Evolutionary conservation across 345 rosid genomes (phyloP).

Genomic region (Euphorbia tirucalli): DNA sequence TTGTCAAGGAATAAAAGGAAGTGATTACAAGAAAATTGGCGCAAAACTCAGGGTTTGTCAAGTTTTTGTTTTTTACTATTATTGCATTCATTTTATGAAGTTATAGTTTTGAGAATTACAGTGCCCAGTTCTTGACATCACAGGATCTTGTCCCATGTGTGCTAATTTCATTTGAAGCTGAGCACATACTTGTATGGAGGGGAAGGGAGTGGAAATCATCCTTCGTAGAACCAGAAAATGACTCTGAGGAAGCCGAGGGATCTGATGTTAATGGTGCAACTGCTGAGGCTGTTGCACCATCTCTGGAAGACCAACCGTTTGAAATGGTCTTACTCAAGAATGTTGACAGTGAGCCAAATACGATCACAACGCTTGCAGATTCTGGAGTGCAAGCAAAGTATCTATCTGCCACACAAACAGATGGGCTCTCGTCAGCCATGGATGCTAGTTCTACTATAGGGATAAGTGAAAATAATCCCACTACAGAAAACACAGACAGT

Average conservation of each 20-base stretch:
- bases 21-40: conserved; percentile 80
- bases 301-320: conserved; percentile 30
- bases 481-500: conserved; percentile 1
- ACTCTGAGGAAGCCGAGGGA: conserved; percentile 24
- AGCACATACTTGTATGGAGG: conserved; percentile 84
- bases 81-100: neutral
- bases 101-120: neutral
- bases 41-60: conserved; percentile 79
- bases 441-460: conserved; percentile 18
- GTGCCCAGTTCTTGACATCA: conserved; percentile 11
- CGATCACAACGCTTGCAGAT: conserved; percentile 10
- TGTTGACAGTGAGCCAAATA: neutral
- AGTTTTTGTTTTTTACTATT: conserved; percentile 7
- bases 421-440: neutral
- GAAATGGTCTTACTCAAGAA: conserved; percentile 21
- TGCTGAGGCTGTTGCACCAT: conserved; percentile 9
- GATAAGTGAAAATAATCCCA: conserved; percentile 8
- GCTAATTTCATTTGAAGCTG: conserved; percentile 70
- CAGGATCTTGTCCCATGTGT: conserved; percentile 93
- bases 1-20: conserved; percentile 73
- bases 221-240: conserved; percentile 32
- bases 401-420: conserved; percentile 1
- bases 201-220: conserved; percentile 74
- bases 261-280: conserved; percentile 25
- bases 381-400: conserved; percentile 26